Conservation (phyloP, 176 grass and related monocot species). For the Oryza officinalis region DNA sequence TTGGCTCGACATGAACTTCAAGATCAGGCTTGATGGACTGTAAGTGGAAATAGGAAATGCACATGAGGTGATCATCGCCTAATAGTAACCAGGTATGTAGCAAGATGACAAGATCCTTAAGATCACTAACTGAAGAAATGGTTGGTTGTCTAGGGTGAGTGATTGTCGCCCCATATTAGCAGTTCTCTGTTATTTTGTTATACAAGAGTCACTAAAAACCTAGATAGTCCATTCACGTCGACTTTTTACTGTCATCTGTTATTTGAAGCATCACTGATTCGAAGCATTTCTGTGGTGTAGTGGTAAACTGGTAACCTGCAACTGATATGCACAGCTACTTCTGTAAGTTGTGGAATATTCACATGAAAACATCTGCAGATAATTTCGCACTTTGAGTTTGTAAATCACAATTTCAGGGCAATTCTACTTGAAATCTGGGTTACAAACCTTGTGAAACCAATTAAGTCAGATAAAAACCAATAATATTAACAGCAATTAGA, state of each 20-base stretch:
- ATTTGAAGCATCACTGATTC: no score
- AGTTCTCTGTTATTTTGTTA: not conserved
- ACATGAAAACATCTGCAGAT: not conserved
- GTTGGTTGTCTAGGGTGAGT: not conserved
- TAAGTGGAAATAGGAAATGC: not conserved
- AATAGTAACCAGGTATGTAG: not conserved
- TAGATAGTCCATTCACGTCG: no score
- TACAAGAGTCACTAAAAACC: not conserved
- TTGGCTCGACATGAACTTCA: slow-evolving; percentile 60
- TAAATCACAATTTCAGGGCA: not conserved
- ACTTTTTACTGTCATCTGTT: no score
- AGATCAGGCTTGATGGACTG: slow-evolving; percentile 78
- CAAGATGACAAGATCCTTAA: not conserved
- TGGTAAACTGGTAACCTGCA: no score
- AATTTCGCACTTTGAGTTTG: not conserved
- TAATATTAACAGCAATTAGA: no score
- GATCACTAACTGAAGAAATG: not conserved
- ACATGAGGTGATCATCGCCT: not conserved
- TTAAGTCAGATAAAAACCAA: no score
- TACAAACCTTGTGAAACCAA: not conserved
- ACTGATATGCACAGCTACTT: not conserved
- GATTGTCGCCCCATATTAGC: not conserved
- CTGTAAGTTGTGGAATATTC: not conserved
- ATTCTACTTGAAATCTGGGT: not conserved
- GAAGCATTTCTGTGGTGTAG: no score